Evolutionary conservation across 768 basidiomycete genomes (phyloP), one percentile per base, ranked within the genome.

Genomic region (Rhodosporidiobolus sp.): DNA sequence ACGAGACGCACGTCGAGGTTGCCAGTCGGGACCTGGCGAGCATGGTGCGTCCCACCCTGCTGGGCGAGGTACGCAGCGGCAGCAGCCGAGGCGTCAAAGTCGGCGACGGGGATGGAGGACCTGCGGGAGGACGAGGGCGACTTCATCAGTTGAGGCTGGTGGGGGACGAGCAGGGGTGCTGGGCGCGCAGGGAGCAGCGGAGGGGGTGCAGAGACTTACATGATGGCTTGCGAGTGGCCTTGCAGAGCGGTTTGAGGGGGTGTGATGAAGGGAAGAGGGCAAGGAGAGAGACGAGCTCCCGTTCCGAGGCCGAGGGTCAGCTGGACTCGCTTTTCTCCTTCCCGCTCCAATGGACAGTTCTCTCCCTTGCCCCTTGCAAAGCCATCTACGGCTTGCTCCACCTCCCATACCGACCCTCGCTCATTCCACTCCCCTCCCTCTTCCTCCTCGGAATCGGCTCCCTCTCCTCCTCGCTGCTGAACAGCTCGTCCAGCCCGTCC

Each of bases 11-110:
- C 57, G 57, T 59, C 49, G 48, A 66, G 9, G 65, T 66, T 52
- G 38, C 56, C 65, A 17, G 48, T 59, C 2, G 56, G 65, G 56
- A 28, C 35, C n/a, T 7, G n/a, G 46, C 65, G 54, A 1, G 65
- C 4, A 9, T 28, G 30, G 48, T 59, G 65, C 5, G 9, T 12
- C 20, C 19, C 30, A 11, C 4, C 22, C 9, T 56, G 30, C 45
- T 50, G 48, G 0, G 60, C 46, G 22, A 49, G 2, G 60, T 61
- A 22, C 20, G 46, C 34, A 43, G 43, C n/a, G 20, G 24, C 16
- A 20, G 24, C 16, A 22, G 49, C 5, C 6, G 50, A 26, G 10
- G 28, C 24, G 61, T 62, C 48, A 34, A 45, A 50, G 45, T 28
- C 11, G 48, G 30, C 22, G 35, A 20, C 10, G 50, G 12, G 24